Base-by-base conservation (phyloP, 2,329 filamentous ascomycete genomes). In the Coniochaeta sp. region DNA sequence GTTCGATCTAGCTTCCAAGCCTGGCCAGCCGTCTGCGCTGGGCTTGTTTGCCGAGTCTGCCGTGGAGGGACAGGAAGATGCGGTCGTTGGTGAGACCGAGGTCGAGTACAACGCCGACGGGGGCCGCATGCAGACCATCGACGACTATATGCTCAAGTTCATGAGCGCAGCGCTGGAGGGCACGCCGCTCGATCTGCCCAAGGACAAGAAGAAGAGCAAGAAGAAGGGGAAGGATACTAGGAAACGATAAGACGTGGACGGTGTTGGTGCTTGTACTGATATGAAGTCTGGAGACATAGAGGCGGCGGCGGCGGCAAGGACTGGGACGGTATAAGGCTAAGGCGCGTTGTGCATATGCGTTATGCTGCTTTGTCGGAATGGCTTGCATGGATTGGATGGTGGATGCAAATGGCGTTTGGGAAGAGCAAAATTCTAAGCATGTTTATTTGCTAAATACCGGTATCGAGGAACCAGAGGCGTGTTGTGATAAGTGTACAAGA, bases 141-240 rank as follows among this genome's bases (percentile, higher is more conserved):
- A 93, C 69, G 86, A 91, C 58, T 91, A 89, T 70, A 88, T 95
- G 81, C 75, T 95, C 58, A 76, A 77, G 38, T 82, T 84, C 60
- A 90, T 93, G 86, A 80, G 81, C 54, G 86, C 76, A 64, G 78
- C 81, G 69, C 75, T 88, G 24, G 81, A 82, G 67, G 78, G 81
- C 56, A 84, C 83, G 26, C 79, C 83, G 58, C 72, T 88, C 60
- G 85, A 88, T 64, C 70, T 88, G 33, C 86, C 86, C 6, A 85
- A 80, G 73, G 85, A 88, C 66, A 86, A 83, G 71, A 87, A 84
- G 71, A 86, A 81, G 72, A 78, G 79, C 38, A 87, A 83, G 72
- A 85, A 78, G 71, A 79, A 76, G 67, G 82, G 83, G 58, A 84
- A 81, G 64, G 83, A 86, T 62, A 82, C 76, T 44, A 74, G 83